Conservation (phyloP, 2,329 filamentous ascomycete genomes). For the Coniochaeta sp. region DNA sequence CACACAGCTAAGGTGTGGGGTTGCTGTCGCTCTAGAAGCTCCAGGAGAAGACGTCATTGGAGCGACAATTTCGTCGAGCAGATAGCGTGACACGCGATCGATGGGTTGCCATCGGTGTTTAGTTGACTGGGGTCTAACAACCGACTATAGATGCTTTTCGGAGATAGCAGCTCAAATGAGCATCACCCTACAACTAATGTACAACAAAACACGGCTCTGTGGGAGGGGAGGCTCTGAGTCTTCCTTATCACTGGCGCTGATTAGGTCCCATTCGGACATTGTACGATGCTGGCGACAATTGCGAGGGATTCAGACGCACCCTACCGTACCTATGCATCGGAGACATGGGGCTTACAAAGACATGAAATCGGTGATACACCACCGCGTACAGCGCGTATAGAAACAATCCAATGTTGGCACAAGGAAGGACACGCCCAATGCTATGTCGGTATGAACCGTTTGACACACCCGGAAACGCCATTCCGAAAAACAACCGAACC, state of each 20-base stretch:
- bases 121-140: not conserved
- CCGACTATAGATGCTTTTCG: not conserved
- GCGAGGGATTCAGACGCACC: too few species aligned
- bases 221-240: not conserved
- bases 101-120: not conserved
- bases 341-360: not conserved
- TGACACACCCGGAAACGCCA: not conserved
- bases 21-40: not conserved
- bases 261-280: not conserved
- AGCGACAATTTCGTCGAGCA: not conserved
- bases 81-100: not conserved
- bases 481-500: not conserved
- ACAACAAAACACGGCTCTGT: not conserved
- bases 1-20: not conserved
- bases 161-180: not conserved
- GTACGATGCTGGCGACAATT: not conserved
- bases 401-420: not conserved
- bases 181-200: not conserved
- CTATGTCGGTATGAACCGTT: not conserved
- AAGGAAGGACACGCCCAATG: not conserved
- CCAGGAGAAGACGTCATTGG: not conserved
- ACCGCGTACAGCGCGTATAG: not conserved
- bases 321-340: not conserved
- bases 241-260: not conserved
- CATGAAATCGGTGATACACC: not conserved